Evolutionary conservation across 2,329 filamentous ascomycete species (phyloP), one percentile per base, ranked within the genome.

Genomic region (Ophiostoma ips): DNA sequence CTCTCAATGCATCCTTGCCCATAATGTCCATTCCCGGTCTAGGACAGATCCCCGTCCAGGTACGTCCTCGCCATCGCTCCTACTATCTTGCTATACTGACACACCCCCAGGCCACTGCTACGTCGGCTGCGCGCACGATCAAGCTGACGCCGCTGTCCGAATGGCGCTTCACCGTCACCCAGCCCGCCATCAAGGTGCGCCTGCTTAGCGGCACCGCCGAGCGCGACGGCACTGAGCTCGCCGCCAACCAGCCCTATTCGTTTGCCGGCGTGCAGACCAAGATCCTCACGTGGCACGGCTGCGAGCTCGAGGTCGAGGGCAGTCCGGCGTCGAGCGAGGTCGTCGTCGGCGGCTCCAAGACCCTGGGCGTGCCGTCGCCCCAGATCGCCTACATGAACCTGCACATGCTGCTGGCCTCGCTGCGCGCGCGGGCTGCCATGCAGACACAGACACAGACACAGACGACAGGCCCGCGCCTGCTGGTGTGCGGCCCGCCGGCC

Each of bases 151-250:
- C 78, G 50, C 77, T 76, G 56, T 81, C 77, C 59, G 85, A 90
- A 72, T 90, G 84, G 80, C 78, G 85, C 47, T 90, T 90, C 66
- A 75, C 86, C 60, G 80, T 87, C 41, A 73, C 81, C 11, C 64
- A 70, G 54, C 64, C 66, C 52, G 58, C 63, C 30, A 53, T 74
- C 47, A 64, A 65, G 36, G 61, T 76, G 45, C 72, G 88, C 69
- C 72, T 96, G 24, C 68, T 87, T 50, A 79, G 76, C 33, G 92
- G 92, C 54, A 87, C 83, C 1, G 92, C 90, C 46, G 92, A 98
- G 66, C 80, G 94, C 61, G 95, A 96, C 63, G 92, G 92, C 62
- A 89, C 90, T 50, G 92, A 98, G 68, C 83, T 98, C 40, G 88
- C 88, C 11, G 75, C 78, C 10, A 84, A 83, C 51, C 83, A 84